Percentiles rank a stretch among this genome's conserved stretches.
Evolutionary conservation across 2,329 filamentous ascomycete genomes (phyloP).

Genomic region (Ophiosphaerella narmari): DNA sequence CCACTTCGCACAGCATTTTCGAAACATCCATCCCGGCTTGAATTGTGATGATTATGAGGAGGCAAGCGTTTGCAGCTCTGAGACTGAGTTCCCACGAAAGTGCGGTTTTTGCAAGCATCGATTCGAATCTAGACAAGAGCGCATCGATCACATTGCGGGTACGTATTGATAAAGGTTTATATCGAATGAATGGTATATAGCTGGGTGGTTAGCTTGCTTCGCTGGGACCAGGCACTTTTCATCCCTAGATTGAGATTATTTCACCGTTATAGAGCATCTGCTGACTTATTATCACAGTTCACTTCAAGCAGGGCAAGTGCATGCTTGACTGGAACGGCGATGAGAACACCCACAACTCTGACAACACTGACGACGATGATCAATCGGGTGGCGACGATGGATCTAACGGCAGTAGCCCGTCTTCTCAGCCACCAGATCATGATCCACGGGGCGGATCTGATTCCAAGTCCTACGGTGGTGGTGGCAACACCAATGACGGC

Average conservation of each 20-base stretch:
- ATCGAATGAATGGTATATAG: background rate
- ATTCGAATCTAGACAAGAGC: conserved; percentile 40
- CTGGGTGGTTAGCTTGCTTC: too few species aligned
- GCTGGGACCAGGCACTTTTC: too few species aligned
- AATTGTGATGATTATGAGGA: conserved; percentile 39
- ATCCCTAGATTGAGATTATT: too few species aligned
- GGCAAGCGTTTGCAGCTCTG: conserved; percentile 36
- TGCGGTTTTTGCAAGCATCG: conserved; percentile 45
- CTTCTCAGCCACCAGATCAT: conserved; percentile 23
- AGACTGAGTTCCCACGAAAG: conserved; percentile 41
- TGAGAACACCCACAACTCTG: conserved; percentile 25
- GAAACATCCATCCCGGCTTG: conserved; percentile 43
- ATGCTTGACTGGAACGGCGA: conserved; percentile 46
- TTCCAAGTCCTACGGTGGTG: conserved; percentile 23
- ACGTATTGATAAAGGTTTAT: too few species aligned
- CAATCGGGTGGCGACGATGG: conserved; percentile 28
- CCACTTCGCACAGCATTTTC: conserved; percentile 46
- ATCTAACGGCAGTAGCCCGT: conserved; percentile 27
- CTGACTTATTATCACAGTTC: conserved; percentile 10
- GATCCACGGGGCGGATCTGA: conserved; percentile 22
- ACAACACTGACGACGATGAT: conserved; percentile 32
- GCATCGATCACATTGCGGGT: conserved; percentile 44
- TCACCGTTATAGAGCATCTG: conserved; percentile 1
- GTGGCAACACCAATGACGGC: conserved; percentile 11
- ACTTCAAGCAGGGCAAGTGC: conserved; percentile 46